Conservation (phyloP, 1,139 yeast genomes). For the Yamadazyma atmosphaerica region DNA sequence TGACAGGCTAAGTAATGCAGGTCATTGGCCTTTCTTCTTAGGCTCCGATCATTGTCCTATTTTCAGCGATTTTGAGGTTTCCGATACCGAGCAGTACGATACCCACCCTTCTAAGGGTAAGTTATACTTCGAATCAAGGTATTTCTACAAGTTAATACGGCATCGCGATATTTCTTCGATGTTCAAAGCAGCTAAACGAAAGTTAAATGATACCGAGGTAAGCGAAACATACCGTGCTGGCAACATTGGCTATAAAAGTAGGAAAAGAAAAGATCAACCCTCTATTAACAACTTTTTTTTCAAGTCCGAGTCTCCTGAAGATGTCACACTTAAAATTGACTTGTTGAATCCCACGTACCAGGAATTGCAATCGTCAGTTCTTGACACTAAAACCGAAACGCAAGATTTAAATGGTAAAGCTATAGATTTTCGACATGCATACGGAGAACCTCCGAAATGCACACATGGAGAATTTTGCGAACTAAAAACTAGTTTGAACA, state of each 20-base stretch:
- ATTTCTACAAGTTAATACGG: constrained; percentile 47
- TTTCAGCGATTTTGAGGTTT: constrained; percentile 57
- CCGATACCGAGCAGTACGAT: neutral
- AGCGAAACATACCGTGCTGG: neutral
- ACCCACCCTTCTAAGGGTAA: constrained; percentile 8
- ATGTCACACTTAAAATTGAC: too few relatives aligned
- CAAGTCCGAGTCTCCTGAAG: neutral
- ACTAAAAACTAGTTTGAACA: constrained; percentile 48
- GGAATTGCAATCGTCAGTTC: neutral
- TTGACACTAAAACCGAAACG: neutral
- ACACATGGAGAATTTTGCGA: constrained; percentile 50
- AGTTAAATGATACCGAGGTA: constrained; percentile 2
- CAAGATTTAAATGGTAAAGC: constrained; percentile 4
- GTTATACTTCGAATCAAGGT: constrained; percentile 58
- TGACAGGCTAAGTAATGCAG: constrained; percentile 42
- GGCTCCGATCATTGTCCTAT: constrained; percentile 98
- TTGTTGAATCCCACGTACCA: neutral
- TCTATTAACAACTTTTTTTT: constrained; percentile 18
- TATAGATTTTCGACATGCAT: constrained; percentile 15
- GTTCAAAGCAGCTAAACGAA: constrained; percentile 29
- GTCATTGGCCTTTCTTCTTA: constrained; percentile 65
- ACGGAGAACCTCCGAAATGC: constrained; percentile 50
- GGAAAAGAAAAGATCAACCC: constrained; percentile 16
- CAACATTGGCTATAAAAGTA: constrained; percentile 8
- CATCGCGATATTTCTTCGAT: constrained; percentile 54